Percentiles rank a stretch among this genome's conserved stretches.
phyloP scores from a whole-genome alignment of 148 eudicot species.

The Rheum nobile region DNA sequence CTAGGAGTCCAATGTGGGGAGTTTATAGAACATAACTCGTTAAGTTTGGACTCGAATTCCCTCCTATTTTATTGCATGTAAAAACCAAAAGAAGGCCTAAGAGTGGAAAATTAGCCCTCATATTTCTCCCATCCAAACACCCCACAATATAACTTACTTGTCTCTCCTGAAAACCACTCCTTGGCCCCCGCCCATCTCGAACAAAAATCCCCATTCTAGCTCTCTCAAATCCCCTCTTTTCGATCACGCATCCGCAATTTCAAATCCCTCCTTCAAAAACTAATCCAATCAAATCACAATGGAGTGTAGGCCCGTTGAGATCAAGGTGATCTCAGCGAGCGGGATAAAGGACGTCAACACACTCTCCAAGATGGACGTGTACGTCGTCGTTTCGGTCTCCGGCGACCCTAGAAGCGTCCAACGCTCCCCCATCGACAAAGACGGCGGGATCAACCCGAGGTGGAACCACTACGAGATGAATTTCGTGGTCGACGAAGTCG shows the following conservation, averaged over 20 bases:
- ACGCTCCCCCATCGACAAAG: slow-evolving; percentile 30
- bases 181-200: not conserved
- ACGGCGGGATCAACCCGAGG: slow-evolving; percentile 37
- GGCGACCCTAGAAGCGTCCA: slow-evolving; percentile 32
- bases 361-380: slow-evolving; percentile 57
- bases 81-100: not conserved
- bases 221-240: not conserved
- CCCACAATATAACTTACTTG: not conserved
- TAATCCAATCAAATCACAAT: slow-evolving; percentile 12
- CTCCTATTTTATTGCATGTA: no score
- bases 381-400: slow-evolving; percentile 36
- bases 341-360: slow-evolving; percentile 45
- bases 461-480: slow-evolving; percentile 43
- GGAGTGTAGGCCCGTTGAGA: slow-evolving; percentile 49
- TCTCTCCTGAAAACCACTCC: not conserved
- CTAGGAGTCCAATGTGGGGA: no score
- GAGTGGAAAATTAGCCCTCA: not conserved
- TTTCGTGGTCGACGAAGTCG: slow-evolving; percentile 38
- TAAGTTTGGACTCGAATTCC: no score
- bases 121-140: not conserved
- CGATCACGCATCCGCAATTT: not conserved
- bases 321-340: slow-evolving; percentile 42
- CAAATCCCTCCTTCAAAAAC: not conserved
- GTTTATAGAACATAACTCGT: no score
- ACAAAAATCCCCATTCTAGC: not conserved